Percentiles rank a stretch among this genome's conserved stretches.
phyloP scores from a whole-genome alignment of 2,329 filamentous ascomycete genomes.

The Ramichloridium luteum region DNA sequence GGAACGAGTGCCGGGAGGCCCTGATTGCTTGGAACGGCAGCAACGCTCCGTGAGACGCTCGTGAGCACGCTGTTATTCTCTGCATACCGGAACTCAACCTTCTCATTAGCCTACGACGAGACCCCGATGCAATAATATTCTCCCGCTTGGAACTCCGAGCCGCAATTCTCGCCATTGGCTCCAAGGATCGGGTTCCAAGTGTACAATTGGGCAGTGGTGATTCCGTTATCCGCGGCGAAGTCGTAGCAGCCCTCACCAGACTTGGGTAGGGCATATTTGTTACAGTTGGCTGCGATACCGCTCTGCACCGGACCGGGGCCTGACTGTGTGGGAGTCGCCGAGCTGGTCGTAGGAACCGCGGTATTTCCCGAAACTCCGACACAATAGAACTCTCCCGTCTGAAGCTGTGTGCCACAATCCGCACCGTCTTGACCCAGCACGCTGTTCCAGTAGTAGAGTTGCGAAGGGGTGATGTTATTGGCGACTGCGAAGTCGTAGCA shows the following conservation, averaged over 20 bases:
- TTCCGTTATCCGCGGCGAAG: slow-evolving; percentile 18
- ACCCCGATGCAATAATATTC: slow-evolving; percentile 13
- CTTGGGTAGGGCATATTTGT: slow-evolving; percentile 17
- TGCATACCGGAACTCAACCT: no score
- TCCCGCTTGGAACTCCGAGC: slow-evolving; percentile 9
- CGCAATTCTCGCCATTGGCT: slow-evolving; percentile 9
- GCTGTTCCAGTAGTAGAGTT: slow-evolving; percentile 18
- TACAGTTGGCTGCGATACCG: slow-evolving; percentile 18
- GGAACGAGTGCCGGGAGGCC: slow-evolving; percentile 2
- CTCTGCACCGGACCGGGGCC: slow-evolving; percentile 17
- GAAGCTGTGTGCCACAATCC: slow-evolving; percentile 8
- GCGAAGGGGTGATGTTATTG: slow-evolving; percentile 15
- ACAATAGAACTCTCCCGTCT: slow-evolving; percentile 9
- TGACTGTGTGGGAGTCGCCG: slow-evolving; percentile 8
- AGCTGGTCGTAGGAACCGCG: no score
- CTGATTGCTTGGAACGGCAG: slow-evolving; percentile 3
- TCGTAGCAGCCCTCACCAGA: slow-evolving; percentile 17
- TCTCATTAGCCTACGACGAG: no score
- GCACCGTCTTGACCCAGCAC: slow-evolving; percentile 9
- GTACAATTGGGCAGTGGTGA: slow-evolving; percentile 19
- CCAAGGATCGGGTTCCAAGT: slow-evolving; percentile 22
- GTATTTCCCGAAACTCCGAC: no score
- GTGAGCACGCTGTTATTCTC: no score
- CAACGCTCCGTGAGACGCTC: no score
- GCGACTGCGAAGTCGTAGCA: slow-evolving; percentile 19